phyloP scores from a whole-genome alignment of 108 stramenopile species.

The Pelagomonas calceolata region DNA sequence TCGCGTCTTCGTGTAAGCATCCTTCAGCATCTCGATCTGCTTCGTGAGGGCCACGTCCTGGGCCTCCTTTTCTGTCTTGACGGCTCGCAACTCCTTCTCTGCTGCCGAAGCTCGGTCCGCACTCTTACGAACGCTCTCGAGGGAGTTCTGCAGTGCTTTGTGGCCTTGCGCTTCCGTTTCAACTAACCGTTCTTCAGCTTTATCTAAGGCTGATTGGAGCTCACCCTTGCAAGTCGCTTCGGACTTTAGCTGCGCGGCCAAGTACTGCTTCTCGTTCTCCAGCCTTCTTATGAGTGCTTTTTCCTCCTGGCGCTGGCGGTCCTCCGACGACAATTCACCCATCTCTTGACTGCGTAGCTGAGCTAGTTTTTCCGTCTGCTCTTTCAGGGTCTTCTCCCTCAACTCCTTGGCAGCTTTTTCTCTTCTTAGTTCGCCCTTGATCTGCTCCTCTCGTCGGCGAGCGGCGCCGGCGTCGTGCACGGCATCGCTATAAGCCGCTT shows the following conservation, averaged over 20 bases:
- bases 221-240: slow-evolving; percentile 39
- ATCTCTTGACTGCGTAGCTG: neutral
- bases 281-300: slow-evolving; percentile 36
- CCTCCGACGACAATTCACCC: neutral
- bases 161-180: slow-evolving; percentile 22
- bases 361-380: slow-evolving; percentile 16
- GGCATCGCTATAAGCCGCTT: slow-evolving; percentile 34
- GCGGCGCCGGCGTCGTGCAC: slow-evolving; percentile 20
- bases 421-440: slow-evolving; percentile 13
- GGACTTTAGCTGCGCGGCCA: slow-evolving; percentile 35
- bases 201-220: slow-evolving; percentile 28
- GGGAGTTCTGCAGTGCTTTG: neutral
- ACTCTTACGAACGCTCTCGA: neutral
- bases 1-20: slow-evolving; percentile 10
- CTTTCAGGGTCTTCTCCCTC: neutral
- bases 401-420: neutral
- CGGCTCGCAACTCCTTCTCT: neutral
- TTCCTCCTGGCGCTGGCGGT: neutral
- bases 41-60: neutral
- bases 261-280: slow-evolving; percentile 50
- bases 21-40: slow-evolving; percentile 9
- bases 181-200: slow-evolving; percentile 23
- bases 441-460: slow-evolving; percentile 20
- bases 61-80: neutral
- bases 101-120: neutral